These are phyloP conservation scores for Kluyveromyces aestuarii DNA, from an alignment of 805 yeast genomes.

Conservation along the genomic window DNA sequence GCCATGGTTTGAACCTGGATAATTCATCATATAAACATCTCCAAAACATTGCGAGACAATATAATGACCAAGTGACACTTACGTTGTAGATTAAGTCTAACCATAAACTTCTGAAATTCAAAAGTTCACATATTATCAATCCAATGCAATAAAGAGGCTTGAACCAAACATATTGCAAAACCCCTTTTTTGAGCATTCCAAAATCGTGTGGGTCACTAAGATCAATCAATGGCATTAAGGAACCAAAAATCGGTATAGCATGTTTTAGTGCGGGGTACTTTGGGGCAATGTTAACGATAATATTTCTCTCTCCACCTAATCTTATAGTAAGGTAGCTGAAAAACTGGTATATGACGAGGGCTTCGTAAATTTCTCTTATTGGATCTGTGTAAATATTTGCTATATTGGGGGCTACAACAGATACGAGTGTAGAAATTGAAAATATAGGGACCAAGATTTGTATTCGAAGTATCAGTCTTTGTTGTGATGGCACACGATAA, in stretches of 20 bases:
- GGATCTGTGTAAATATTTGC: conserved; percentile 53
- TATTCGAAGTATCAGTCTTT: conserved; percentile 74
- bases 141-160: conserved; percentile 72
- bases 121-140: conserved; percentile 36
- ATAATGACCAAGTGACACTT: conserved; percentile 74
- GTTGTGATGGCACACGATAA: conserved; percentile 84
- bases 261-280: conserved; percentile 67
- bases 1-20: conserved; percentile 75
- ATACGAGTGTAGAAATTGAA: conserved; percentile 58
- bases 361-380: conserved; percentile 83
- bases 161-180: conserved; percentile 90
- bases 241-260: conserved; percentile 42
- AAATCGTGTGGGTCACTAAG: conserved; percentile 81
- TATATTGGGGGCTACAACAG: conserved; percentile 38
- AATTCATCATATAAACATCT: conserved; percentile 74
- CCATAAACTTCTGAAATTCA: conserved; percentile 42
- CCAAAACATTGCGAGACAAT: conserved; percentile 88
- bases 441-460: conserved; percentile 75
- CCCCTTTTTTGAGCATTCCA: conserved; percentile 68
- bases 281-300: conserved; percentile 54
- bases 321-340: conserved; percentile 72
- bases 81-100: conserved; percentile 67
- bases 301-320: conserved; percentile 87
- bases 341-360: conserved; percentile 90
- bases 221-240: conserved; percentile 52